A percentile compares a stretch with the other conserved stretches of the same genome.
Evolutionary conservation across 2,329 filamentous ascomycete species (phyloP).

Genomic region (Emmonsiellopsis sp.): DNA sequence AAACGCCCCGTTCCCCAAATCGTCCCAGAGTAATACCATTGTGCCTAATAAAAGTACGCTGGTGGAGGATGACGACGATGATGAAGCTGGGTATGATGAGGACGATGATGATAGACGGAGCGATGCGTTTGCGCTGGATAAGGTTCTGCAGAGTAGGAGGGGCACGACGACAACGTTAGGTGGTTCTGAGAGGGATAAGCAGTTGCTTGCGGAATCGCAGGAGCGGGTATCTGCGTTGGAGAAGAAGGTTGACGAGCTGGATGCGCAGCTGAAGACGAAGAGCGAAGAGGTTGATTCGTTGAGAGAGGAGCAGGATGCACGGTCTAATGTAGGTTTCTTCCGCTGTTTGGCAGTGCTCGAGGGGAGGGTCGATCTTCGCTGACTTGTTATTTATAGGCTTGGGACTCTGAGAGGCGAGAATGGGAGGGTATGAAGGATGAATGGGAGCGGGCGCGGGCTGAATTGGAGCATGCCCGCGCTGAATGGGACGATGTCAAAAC

Average conservation of each 20-base stretch:
- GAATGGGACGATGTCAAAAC: constrained; percentile 52
- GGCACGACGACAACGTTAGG: constrained; percentile 41
- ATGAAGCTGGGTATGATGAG: constrained; percentile 44
- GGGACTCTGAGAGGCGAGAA: constrained; percentile 57
- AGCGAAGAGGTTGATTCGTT: constrained; percentile 58
- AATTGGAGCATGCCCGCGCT: constrained; percentile 54
- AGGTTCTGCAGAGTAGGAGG: constrained; percentile 34
- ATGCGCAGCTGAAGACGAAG: constrained; percentile 58
- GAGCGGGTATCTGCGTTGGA: constrained; percentile 65
- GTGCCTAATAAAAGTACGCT: constrained; percentile 97
- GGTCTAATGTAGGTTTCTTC: constrained; percentile 31
- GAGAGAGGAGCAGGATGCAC: constrained; percentile 49
- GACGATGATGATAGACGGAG: constrained; percentile 42
- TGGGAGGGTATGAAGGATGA: constrained; percentile 50
- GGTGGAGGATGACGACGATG: constrained; percentile 87
- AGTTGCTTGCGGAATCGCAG: constrained; percentile 70
- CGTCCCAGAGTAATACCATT: constrained; percentile 90
- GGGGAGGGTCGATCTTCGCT: neutral
- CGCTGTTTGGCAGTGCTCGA: neutral
- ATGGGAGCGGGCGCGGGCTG: constrained; percentile 50
- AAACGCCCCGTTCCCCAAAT: constrained; percentile 72
- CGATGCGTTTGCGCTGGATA: constrained; percentile 55
- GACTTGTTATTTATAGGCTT: constrained; percentile 26
- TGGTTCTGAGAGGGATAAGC: constrained; percentile 52
- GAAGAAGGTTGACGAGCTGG: constrained; percentile 62